Base-by-base conservation (phyloP, 106 monocot species). In the Hemerocallis citrina region DNA sequence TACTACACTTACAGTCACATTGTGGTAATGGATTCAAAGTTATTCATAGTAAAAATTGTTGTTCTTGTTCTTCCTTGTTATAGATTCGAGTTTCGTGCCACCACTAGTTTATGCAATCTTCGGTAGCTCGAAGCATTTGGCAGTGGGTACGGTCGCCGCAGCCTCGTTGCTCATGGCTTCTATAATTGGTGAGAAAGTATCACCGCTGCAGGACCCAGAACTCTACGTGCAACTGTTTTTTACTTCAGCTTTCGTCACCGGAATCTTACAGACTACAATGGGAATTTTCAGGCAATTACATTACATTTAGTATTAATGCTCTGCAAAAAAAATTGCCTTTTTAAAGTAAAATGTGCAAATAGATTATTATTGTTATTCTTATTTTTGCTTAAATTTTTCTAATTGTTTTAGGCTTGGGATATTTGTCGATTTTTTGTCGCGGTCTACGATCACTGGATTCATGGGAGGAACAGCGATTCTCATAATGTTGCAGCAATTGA, bases 381-480 rank as follows among this genome's bases (percentile, higher is more conserved):
- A 28, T 11, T 54, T 14, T 54, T 25, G 5, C 16, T 7, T 1
- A 30, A 4, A 10, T 7, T 54, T n/a, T 17, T 30, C 34, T 15
- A 6, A 30, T 56, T 56, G 17, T 16, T 24, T n/a, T n/a, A 57
- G 56, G 56, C n/a, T 57, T 5, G 56, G 56, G 28, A 57, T 57
- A 32, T 22, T 57, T 8, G 56, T 57, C 2, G 56, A 57, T 34
- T 57, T 57, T 34, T 20, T 57, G 32, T 19, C 56, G 15, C 31
- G 56, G 33, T 30, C 56, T 3, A 57, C 56, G 17, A 57, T 57
- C 3, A 57, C 56, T 5, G 56, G 56, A 34, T 57, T 57, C 56
- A 57, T 57, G 56, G 56, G 56, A 57, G 56, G 56, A 12, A 57
- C 56, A 34, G 56, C 56, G 7, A 15, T 57, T 31, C n/a, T 34